phyloP scores from a whole-genome alignment of 2,329 filamentous ascomycete genomes.

The Chrysoporthe cubensis region DNA sequence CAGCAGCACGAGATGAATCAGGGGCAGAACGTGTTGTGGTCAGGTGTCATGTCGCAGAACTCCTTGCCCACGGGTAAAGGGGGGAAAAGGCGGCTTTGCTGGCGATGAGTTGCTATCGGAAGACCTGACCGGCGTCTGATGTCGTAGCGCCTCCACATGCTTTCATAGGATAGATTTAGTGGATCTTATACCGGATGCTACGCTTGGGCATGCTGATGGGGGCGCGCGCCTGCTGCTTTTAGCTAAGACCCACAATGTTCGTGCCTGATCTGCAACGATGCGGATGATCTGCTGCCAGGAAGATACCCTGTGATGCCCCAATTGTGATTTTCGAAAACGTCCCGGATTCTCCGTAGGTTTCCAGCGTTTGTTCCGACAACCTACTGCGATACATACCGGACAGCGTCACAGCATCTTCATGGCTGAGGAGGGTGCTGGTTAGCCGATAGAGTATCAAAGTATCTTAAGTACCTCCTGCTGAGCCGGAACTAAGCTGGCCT shows the following conservation, averaged over 20 bases:
- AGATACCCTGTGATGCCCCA: neutral
- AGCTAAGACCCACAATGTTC: conserved; percentile 15
- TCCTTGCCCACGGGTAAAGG: neutral
- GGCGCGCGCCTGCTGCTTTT: conserved; percentile 24
- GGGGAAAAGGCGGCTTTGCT: neutral
- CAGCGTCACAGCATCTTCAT: neutral
- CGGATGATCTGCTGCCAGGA: conserved; percentile 7
- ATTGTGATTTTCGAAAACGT: neutral
- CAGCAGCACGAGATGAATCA: neutral
- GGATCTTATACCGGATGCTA: neutral
- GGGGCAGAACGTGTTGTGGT: neutral
- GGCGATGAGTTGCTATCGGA: conserved; percentile 3
- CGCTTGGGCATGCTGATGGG: neutral
- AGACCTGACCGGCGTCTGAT: neutral
- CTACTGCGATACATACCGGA: neutral
- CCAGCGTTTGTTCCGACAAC: neutral
- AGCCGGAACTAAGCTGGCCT: neutral
- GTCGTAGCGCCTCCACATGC: conserved; percentile 3
- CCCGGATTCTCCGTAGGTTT: neutral
- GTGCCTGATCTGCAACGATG: conserved; percentile 10
- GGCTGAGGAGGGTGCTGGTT: neutral
- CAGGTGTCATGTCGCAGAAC: neutral
- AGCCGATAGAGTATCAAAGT: neutral
- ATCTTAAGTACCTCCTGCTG: neutral
- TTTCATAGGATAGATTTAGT: conserved; percentile 5